Evolutionary conservation across 1,139 yeast genomes (phyloP).

Genomic region (Saccharomycopsis hybrid): DNA sequence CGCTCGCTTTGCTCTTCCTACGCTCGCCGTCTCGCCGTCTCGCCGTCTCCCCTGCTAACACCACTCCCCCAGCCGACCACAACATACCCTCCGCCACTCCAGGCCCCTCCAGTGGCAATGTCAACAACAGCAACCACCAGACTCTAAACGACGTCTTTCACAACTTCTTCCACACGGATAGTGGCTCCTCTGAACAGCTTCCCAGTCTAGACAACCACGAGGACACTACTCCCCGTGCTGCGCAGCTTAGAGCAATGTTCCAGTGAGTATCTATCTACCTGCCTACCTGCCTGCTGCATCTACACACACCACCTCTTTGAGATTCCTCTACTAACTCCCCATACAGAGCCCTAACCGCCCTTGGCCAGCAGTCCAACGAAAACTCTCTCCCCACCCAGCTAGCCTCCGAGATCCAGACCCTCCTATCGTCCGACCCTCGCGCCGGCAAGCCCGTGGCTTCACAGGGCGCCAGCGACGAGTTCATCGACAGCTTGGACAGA

Average conservation of each 20-base stretch:
- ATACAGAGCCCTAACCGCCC: not conserved
- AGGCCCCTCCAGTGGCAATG: not conserved
- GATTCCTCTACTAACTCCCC: not conserved
- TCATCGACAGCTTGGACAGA: conserved; percentile 70
- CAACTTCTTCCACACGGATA: not conserved
- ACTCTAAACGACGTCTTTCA: not conserved
- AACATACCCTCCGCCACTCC: not conserved
- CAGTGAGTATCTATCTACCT: not conserved
- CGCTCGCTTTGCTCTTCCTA: not conserved
- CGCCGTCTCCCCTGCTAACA: not conserved
- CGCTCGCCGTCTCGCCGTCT: not conserved
- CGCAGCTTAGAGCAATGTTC: not conserved
- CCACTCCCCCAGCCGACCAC: not conserved
- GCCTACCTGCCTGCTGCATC: too few species aligned
- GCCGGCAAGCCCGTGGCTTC: conserved; percentile 15
- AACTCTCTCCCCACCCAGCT: not conserved
- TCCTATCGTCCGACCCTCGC: not conserved
- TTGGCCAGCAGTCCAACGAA: not conserved
- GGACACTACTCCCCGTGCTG: not conserved
- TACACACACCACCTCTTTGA: not conserved
- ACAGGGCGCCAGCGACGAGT: conserved; percentile 62
- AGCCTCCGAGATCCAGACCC: not conserved
- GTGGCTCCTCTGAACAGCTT: not conserved
- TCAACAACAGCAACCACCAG: not conserved
- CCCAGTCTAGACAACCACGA: not conserved